Conservation (phyloP, 116 monocot species). For the Cymodocea nodosa region DNA sequence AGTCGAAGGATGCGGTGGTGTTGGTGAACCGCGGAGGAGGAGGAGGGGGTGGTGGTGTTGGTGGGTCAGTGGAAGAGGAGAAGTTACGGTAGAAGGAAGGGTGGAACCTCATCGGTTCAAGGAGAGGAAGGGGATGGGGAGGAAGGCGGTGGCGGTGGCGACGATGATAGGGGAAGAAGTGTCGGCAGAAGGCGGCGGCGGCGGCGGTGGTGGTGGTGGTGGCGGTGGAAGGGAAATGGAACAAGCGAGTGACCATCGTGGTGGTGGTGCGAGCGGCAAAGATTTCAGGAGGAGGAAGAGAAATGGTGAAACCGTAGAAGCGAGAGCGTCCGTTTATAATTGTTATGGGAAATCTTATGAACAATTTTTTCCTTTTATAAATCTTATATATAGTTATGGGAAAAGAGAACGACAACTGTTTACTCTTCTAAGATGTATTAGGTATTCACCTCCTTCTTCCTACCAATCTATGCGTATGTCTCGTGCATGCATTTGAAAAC, state of each 20-base stretch:
- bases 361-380: no score
- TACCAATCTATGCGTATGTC: no score
- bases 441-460: no score
- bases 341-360: no score
- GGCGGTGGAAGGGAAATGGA: background rate
- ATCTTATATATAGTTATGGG: no score
- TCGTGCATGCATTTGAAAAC: no score
- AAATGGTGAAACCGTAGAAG: no score
- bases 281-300: no score
- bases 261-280: background rate
- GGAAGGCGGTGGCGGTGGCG: background rate
- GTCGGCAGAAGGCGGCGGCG: background rate
- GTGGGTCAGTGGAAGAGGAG: background rate
- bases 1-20: constrained; percentile 47
- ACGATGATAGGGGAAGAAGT: background rate
- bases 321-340: no score
- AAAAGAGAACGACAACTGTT: no score
- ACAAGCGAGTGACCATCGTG: background rate
- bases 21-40: constrained; percentile 19
- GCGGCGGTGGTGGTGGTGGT: background rate
- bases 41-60: background rate
- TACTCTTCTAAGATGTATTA: no score
- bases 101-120: background rate
- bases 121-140: background rate
- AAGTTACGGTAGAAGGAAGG: background rate